Evolutionary conservation across 148 eudicot species (phyloP), one percentile per base, ranked within the genome.

Genomic region (Fagopyrum esculentum): DNA sequence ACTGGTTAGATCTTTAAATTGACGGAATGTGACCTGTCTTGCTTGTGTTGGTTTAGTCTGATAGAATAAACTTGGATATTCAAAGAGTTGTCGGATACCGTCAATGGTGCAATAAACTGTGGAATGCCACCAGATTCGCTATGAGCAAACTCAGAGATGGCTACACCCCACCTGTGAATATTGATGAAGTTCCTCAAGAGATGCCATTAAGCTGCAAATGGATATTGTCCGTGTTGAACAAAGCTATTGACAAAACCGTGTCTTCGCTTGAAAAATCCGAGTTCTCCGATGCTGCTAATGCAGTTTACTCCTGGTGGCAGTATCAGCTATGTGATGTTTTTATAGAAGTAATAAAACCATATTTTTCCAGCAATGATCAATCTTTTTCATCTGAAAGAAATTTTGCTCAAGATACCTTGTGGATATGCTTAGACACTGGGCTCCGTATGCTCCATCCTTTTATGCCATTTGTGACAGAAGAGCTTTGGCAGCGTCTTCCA

Each of bases 401-500:
- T 57, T 89, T 15, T 80, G 97, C 97, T 52, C 97, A 77, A 73
- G 87, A 90, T 81, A 84, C 92, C 5, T 78, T 94, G 74, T 94
- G 97, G 97, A 77, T 92, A 61, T 92, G 97, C 82, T 85, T 94
- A 68, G 98, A 94, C 71, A 88, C 85, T 60, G 98, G 98, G 47
- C 84, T 94, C 49, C 81, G 91, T 64, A 84, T 94, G 81, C 90
- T 94, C 74, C 98, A 94, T 78, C 97, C 96, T 11, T 92, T 94
- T 74, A 94, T 94, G 98, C 98, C 98, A 49, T 94, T 79, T 75
- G 89, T 94, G 69, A 94, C 97, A 0, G 97, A 94, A 86, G 98
- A 94, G 80, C 73, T 94, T 74, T 94, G 98, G 98, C 97, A 94
- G 82, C 89, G 98, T 43, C 98, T 94, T 75, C 98, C 98, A 52